A percentile compares a stretch with the other conserved stretches of the same genome.
phyloP scores from a whole-genome alignment of 371 early-diverging fungal species.

The Rhizopus stolonifer region DNA sequence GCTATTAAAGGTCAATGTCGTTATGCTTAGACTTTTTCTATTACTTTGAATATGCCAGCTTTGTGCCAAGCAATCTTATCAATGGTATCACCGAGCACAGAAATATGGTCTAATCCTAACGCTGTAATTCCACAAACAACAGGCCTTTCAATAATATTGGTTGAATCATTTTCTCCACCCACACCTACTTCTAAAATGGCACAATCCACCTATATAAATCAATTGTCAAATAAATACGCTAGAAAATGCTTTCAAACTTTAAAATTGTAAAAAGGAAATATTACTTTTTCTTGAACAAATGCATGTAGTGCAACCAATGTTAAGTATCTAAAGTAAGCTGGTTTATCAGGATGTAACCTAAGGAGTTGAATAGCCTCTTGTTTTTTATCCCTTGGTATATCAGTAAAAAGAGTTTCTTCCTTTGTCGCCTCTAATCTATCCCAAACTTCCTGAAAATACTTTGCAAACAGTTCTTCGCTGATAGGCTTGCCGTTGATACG shows the following conservation, averaged over 20 bases:
- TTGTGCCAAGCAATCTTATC: slow-evolving; percentile 93
- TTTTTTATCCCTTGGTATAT: too few relatives aligned
- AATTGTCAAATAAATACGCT: too few relatives aligned
- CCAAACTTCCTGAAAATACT: slow-evolving; percentile 88
- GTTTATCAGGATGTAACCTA: slow-evolving; percentile 61
- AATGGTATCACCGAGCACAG: slow-evolving; percentile 73
- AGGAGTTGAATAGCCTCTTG: slow-evolving; percentile 30
- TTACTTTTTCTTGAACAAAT: slow-evolving; percentile 76
- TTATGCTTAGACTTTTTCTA: not conserved
- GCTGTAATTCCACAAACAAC: slow-evolving; percentile 81
- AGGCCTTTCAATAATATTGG: slow-evolving; percentile 76
- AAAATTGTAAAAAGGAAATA: not conserved
- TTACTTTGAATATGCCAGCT: slow-evolving; percentile 85
- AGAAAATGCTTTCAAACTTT: not conserved
- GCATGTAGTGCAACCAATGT: slow-evolving; percentile 87
- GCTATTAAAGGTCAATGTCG: slow-evolving; percentile 24
- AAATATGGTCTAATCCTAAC: slow-evolving; percentile 80
- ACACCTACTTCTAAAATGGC: slow-evolving; percentile 83
- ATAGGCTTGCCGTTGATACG: slow-evolving; percentile 88
- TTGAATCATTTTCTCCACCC: slow-evolving; percentile 85
- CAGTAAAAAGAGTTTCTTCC: too few relatives aligned
- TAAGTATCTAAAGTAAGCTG: slow-evolving; percentile 88
- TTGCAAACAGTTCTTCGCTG: slow-evolving; percentile 70
- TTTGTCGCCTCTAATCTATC: slow-evolving; percentile 63
- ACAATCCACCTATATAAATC: slow-evolving; percentile 61